These are phyloP conservation scores for Hordeum vulgare DNA, from an alignment of 176 grass and related monocot species.

Conservation along the genomic window DNA sequence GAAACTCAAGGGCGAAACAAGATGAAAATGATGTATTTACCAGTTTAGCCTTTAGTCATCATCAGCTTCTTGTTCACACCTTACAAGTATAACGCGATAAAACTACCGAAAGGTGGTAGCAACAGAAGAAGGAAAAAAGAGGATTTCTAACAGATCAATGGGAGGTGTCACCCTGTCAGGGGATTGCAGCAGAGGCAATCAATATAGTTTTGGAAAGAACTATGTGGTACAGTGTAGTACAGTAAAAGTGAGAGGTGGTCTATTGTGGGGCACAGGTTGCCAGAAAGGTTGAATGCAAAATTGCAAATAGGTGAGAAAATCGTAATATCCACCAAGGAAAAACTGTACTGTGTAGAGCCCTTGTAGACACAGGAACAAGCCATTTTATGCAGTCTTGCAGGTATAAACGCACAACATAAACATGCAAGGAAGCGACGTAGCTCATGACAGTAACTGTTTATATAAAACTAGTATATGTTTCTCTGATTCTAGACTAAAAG, in stretches of 20 bases:
- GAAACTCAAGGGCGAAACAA: background rate
- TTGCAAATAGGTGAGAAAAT: background rate
- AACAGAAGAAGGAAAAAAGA: background rate
- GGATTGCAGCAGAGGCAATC: background rate
- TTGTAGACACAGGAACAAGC: background rate
- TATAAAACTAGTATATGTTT: background rate
- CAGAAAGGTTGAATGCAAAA: background rate
- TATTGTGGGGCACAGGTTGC: background rate
- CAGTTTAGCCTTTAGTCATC: background rate
- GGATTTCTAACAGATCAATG: background rate
- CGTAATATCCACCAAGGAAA: background rate
- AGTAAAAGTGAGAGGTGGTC: constrained; percentile 16
- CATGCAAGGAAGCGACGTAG: background rate
- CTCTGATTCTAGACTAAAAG: background rate
- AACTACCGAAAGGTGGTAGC: background rate
- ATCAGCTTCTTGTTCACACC: background rate
- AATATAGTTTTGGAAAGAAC: background rate
- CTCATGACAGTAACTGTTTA: background rate
- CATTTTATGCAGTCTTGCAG: background rate
- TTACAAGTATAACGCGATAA: background rate
- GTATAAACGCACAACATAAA: background rate
- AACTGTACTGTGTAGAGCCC: background rate
- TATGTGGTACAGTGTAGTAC: background rate
- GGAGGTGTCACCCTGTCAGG: background rate
- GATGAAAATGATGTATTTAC: background rate